phyloP scores from a whole-genome alignment of 768 basidiomycete species.

The Amanita phalloides region DNA sequence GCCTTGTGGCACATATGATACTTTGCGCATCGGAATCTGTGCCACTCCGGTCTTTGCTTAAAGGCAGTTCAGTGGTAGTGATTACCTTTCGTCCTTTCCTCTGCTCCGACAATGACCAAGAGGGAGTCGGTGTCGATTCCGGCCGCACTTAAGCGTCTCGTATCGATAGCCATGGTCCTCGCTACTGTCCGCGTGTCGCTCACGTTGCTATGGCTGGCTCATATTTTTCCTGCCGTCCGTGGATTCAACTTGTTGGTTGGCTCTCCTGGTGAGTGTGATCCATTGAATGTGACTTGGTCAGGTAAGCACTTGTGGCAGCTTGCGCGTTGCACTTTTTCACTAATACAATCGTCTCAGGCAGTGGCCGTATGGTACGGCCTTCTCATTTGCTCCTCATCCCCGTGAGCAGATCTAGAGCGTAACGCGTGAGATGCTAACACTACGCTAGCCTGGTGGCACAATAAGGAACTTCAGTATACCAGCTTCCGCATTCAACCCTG shows the following conservation, averaged over 20 bases:
- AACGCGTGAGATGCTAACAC: constrained; percentile 16
- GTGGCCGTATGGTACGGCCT: constrained; percentile 13
- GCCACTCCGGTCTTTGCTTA: not conserved
- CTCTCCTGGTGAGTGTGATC: constrained; percentile 16
- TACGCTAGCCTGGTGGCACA: constrained; percentile 22
- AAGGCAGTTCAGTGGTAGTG: not conserved
- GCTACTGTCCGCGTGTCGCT: not conserved
- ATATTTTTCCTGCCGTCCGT: not conserved
- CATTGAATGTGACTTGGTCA: constrained; percentile 15
- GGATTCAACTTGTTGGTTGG: constrained; percentile 11
- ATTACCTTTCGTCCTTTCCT: not conserved
- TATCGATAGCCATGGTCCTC: not conserved
- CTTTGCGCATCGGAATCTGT: not conserved
- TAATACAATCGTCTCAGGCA: constrained; percentile 7
- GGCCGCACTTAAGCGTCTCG: no score
- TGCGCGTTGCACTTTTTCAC: not conserved
- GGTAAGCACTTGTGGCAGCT: constrained; percentile 9
- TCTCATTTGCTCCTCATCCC: constrained; percentile 16
- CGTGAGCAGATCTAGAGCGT: constrained; percentile 9
- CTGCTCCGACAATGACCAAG: not conserved
- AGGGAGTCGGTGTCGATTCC: no score
- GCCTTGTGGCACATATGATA: not conserved
- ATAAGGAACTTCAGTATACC: constrained; percentile 18
- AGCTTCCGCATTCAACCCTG: constrained; percentile 8
- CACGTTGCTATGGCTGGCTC: not conserved